Conservation (phyloP, 1,284 basidiomycete species). For the Cutaneotrichosporon cavernicola region DNA sequence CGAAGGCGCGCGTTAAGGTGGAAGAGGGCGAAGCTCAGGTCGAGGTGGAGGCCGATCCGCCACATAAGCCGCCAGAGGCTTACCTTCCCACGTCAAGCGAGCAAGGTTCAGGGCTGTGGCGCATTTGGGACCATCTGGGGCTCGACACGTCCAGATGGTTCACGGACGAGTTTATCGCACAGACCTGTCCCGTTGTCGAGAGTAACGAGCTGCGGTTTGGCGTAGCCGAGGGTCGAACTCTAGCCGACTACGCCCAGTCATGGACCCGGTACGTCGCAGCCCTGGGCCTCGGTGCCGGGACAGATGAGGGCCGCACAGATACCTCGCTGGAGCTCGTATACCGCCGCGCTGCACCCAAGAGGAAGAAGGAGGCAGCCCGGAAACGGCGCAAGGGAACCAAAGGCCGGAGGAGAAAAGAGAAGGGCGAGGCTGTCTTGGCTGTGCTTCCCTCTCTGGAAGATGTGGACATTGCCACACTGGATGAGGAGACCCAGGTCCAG, state of each 20-base stretch:
- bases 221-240: slow-evolving; percentile 30
- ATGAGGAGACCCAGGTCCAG: slow-evolving; percentile 32
- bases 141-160: slow-evolving; percentile 59
- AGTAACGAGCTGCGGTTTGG: slow-evolving; percentile 44
- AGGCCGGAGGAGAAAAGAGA: slow-evolving; percentile 4
- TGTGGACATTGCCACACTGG: background rate
- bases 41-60: background rate
- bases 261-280: slow-evolving; percentile 45
- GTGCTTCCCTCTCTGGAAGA: background rate
- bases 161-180: slow-evolving; percentile 60
- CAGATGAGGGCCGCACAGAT: slow-evolving; percentile 31
- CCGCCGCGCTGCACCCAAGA: slow-evolving; percentile 39
- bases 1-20: background rate
- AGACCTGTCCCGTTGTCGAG: slow-evolving; percentile 56
- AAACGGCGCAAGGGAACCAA: slow-evolving; percentile 16
- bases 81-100: slow-evolving; percentile 10
- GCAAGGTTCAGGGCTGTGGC: slow-evolving; percentile 3
- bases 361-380: slow-evolving; percentile 21
- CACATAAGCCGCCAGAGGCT: background rate
- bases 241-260: slow-evolving; percentile 39
- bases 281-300: slow-evolving; percentile 41
- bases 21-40: background rate
- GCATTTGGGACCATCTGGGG: slow-evolving; percentile 58
- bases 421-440: background rate
- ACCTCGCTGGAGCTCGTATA: slow-evolving; percentile 51